Base-by-base conservation (phyloP, 2,329 filamentous ascomycete genomes). In the Westerdykella aurantiaca region DNA sequence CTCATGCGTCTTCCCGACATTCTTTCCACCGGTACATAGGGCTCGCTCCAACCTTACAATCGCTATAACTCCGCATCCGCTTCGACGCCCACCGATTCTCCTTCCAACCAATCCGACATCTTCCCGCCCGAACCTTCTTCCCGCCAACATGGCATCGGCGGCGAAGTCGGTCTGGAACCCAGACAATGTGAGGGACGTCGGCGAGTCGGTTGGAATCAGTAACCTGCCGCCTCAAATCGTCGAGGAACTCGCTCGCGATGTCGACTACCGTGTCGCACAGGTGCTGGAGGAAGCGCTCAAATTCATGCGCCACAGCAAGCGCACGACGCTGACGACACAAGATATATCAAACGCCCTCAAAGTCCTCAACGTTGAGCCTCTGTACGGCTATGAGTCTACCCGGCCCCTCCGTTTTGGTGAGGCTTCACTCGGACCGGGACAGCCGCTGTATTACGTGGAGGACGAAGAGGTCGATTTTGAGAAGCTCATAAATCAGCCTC, bases 401-500 rank as follows among this genome's bases (percentile, higher is more conserved):
- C 78, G 91, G 41, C 88, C 90, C 21, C 72, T 98, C 57, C 81
- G 86, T 43, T 98, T 94, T 62, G 93, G 93, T 41, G 93, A 98
- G 69, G 93, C 93, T 3, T 94, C 87, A 45, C 74, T 98, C 48
- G 93, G 93, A 0, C 89, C 90, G 12, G 90, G 91, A 9, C 93
- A 98, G 69, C 89, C 91, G 42, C 73, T 98, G 17, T 98, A 91
- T 69, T 98, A 98, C 66, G 86, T 98, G 31, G 93, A 98, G 63
- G 93, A 98, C 65, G 93, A 98, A 63, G 93, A 98, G 73, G 85
- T 97, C 43, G 93, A 98, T 69, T 97, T 98, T 63, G 93, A 98
- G 73, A 97, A 97, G 74, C 75, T 98, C 54, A 96, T 98, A 66
- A 98, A 98, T 71, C 89, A 89, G 52, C 88, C 93, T 4, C 71